Conservation (phyloP, 2,329 filamentous ascomycete species). For the Pyrenophora seminiperda region DNA sequence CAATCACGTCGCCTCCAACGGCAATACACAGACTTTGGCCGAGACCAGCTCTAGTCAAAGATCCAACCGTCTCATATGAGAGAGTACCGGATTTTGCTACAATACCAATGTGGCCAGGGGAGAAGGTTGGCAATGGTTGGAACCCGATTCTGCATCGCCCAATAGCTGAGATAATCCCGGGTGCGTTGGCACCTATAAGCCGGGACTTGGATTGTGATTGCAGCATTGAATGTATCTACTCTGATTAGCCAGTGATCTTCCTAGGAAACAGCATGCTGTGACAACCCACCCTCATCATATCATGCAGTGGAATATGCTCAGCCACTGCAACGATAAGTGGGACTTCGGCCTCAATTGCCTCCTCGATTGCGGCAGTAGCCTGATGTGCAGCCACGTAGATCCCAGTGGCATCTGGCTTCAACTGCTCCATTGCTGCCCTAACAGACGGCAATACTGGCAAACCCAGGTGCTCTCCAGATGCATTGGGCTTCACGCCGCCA, state of each 20-base stretch:
- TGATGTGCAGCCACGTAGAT: conserved; percentile 81
- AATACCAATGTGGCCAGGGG: conserved; percentile 71
- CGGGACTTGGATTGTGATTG: conserved; percentile 72
- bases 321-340: conserved; percentile 79
- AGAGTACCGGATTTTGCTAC: conserved; percentile 81
- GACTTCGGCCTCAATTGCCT: conserved; percentile 79
- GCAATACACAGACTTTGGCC: conserved; percentile 79
- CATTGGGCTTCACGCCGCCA: conserved; percentile 74
- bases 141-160: conserved; percentile 75
- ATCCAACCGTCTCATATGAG: conserved; percentile 79
- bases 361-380: conserved; percentile 74
- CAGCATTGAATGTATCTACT: conserved; percentile 69
- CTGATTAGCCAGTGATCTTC: conserved; percentile 3
- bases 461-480: conserved; percentile 72
- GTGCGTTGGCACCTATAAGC: conserved; percentile 79
- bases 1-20: conserved; percentile 76
- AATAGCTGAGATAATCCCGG: conserved; percentile 76
- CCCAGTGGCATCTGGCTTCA: conserved; percentile 77
- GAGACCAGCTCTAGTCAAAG: conserved; percentile 72
- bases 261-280: neutral
- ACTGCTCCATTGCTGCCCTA: conserved; percentile 67
- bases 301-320: conserved; percentile 78
- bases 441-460: conserved; percentile 74
- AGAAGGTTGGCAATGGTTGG: conserved; percentile 75
- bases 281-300: conserved; percentile 68